Conservation (phyloP, 2,329 filamentous ascomycete genomes). For the Grosmannia huntii region DNA sequence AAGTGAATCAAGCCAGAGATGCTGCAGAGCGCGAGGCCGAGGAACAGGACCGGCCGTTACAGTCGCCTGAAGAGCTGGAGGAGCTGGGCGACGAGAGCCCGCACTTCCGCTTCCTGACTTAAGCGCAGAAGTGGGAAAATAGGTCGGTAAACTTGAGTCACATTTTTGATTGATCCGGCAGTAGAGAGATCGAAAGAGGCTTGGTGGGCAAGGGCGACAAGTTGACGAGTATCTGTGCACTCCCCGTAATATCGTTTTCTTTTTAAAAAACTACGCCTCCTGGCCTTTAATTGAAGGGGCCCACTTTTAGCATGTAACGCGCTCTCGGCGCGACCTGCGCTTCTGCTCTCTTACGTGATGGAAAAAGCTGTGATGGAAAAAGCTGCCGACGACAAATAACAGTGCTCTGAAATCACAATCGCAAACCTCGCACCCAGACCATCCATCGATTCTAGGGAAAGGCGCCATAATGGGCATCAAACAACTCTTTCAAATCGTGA, state of each 20-base stretch:
- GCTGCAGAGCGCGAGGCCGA: slow-evolving; percentile 24
- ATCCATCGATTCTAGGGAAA: background rate
- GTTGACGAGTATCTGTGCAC: no score
- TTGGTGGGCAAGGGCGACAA: background rate
- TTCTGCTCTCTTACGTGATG: background rate
- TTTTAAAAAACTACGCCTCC: background rate
- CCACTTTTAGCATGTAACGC: background rate
- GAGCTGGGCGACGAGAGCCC: slow-evolving; percentile 41
- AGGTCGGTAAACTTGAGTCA: background rate
- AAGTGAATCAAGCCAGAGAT: slow-evolving; percentile 33
- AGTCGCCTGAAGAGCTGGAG: slow-evolving; percentile 28
- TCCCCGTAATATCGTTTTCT: no score
- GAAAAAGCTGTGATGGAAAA: background rate
- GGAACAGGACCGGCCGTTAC: slow-evolving; percentile 24
- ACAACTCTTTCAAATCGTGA: slow-evolving; percentile 69
- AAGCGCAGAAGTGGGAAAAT: background rate
- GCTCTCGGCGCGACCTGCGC: background rate
- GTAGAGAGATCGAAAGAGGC: background rate
- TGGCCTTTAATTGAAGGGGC: background rate
- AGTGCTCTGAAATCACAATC: background rate
- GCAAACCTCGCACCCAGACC: background rate
- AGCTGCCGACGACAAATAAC: background rate
- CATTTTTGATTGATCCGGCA: no score
- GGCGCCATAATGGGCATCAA: slow-evolving; percentile 46
- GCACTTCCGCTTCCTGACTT: slow-evolving; percentile 30